Evolutionary conservation across 2,329 filamentous ascomycete genomes (phyloP), one percentile per base, ranked within the genome.

Genomic region (Dothidotthia symphoricarpi): DNA sequence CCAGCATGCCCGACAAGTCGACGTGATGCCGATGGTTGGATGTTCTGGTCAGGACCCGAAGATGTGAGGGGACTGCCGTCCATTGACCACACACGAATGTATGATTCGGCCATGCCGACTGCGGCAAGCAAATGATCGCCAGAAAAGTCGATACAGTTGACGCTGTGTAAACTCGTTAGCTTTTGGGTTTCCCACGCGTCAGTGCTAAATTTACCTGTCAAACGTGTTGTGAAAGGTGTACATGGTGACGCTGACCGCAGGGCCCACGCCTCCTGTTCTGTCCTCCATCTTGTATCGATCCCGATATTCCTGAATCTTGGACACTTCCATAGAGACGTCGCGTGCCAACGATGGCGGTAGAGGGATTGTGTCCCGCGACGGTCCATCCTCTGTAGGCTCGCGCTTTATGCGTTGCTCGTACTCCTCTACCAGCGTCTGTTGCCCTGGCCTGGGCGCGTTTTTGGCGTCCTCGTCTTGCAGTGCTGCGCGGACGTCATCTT

Each of bases 161-260:
- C 79, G 39, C 87, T 91, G 45, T 28, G 9, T 36, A 24, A 33
- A 24, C 33, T 29, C 24, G 44, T 66, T 43, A 67, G 55, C 31
- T 6, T 27, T 11, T 27, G 5, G 5, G 5, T 6, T 12, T n/a
- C 5, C 31, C 33, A 24, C 28, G 34, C 31, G 6, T 12, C 24
- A 25, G 12, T 24, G 10, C 6, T 26, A 17, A n/a, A 45, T 80
- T 73, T 71, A 90, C 88, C 82, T 86, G 67, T 95, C 89, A 47
- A 89, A 83, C 0, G 88, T 95, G 67, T 98, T 98, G 73, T 98
- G 93, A 61, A 97, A 95, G 1, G 93, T 98, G 64, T 94, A 96
- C 86, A 97, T 97, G 73, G 88, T 93, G 16, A 94, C 84, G 57
- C 89, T 95, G 43, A 96, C 76, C 16, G 83, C 83, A 37, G 88